Percentiles rank a stretch among this genome's conserved stretches.
Evolutionary conservation across 2,329 filamentous ascomycete species (phyloP).

Genomic region (Neonectria ditissima): DNA sequence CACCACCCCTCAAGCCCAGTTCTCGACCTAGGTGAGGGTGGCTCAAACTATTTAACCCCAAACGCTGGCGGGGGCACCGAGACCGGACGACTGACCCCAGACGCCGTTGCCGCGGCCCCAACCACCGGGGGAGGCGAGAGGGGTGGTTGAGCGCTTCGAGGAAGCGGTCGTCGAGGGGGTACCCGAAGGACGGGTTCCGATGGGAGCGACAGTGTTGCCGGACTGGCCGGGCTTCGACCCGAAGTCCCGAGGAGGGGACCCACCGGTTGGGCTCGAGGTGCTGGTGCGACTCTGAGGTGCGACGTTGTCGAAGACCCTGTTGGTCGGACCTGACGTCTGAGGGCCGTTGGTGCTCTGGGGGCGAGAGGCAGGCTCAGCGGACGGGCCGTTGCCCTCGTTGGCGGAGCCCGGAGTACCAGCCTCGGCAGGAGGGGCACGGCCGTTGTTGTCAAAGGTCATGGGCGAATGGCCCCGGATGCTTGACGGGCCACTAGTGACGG

Average conservation of each 20-base stretch:
- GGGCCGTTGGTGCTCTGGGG: conserved; percentile 90
- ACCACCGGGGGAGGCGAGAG: conserved; percentile 85
- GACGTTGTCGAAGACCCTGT: conserved; percentile 72
- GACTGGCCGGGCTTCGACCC: conserved; percentile 65
- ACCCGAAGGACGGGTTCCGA: conserved; percentile 85
- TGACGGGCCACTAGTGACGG: conserved; percentile 72
- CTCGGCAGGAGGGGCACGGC: conserved; percentile 54
- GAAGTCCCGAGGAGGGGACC: conserved; percentile 79
- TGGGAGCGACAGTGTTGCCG: conserved; percentile 82
- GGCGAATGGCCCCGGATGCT: conserved; percentile 83
- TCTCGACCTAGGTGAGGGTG: conserved; percentile 3
- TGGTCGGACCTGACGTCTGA: conserved; percentile 67
- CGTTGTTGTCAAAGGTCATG: conserved; percentile 76
- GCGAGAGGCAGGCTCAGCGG: conserved; percentile 69
- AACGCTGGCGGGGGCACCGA: conserved; percentile 91
- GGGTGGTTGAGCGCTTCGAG: conserved; percentile 86
- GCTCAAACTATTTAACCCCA: conserved; percentile 76
- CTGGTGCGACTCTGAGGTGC: conserved; percentile 78
- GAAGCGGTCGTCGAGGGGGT: conserved; percentile 63
- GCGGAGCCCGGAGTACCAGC: conserved; percentile 55
- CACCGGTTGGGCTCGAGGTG: conserved; percentile 83
- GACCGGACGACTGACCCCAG: conserved; percentile 85
- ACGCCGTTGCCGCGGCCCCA: conserved; percentile 87
- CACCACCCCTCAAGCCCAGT: conserved; percentile 32
- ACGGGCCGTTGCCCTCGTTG: conserved; percentile 60